A percentile compares a stretch with the other conserved stretches of the same genome.
These are phyloP conservation scores for Phaeophleospora eucalypticola DNA, from an alignment of 2,329 filamentous ascomycete genomes.

Conservation along the genomic window DNA sequence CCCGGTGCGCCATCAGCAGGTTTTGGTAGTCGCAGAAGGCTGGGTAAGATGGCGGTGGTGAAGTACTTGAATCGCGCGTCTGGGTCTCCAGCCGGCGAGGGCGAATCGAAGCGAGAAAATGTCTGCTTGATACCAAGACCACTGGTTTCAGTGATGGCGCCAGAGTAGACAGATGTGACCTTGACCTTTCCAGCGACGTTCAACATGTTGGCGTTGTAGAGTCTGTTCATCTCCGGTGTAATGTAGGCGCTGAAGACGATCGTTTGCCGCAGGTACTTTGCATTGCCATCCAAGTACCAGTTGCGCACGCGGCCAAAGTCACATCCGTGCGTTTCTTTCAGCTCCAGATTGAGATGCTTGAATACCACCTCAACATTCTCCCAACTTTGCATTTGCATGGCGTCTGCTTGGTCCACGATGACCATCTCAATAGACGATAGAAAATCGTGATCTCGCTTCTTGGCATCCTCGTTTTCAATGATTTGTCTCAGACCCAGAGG, in stretches of 20 bases:
- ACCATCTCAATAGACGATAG: conserved; percentile 89
- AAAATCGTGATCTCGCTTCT: conserved; percentile 79
- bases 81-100: conserved; percentile 69
- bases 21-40: conserved; percentile 64
- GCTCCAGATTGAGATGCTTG: conserved; percentile 84
- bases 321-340: conserved; percentile 75
- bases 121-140: conserved; percentile 74
- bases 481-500: conserved; percentile 86
- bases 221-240: conserved; percentile 79
- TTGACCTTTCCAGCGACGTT: conserved; percentile 80
- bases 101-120: conserved; percentile 78
- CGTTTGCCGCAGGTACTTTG: conserved; percentile 77
- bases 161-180: conserved; percentile 60
- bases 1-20: conserved; percentile 54
- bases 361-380: conserved; percentile 92
- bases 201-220: conserved; percentile 70
- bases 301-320: conserved; percentile 86
- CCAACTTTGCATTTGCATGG: conserved; percentile 97
- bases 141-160: conserved; percentile 54
- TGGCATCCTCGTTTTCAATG: conserved; percentile 72
- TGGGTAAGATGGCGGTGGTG: conserved; percentile 72
- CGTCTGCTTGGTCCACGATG: conserved; percentile 86
- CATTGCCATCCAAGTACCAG: conserved; percentile 90
- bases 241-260: conserved; percentile 77
- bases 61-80: conserved; percentile 91